Conservation (phyloP, 1,139 yeast species). For the Pichia sp. region DNA sequence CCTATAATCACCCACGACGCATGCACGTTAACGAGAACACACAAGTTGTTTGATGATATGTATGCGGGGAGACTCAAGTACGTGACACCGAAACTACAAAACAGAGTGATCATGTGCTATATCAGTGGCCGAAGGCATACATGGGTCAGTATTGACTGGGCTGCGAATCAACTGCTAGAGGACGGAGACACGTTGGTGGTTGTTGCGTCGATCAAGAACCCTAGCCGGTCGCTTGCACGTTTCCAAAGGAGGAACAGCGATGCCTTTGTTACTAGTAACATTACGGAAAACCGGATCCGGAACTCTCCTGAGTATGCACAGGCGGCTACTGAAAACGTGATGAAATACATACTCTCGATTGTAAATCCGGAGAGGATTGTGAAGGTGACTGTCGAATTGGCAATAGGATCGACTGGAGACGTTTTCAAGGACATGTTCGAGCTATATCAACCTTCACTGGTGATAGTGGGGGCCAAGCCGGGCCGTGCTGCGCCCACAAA, state of each 20-base stretch:
- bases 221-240: conserved; percentile 21
- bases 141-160: conserved; percentile 78
- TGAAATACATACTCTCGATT: conserved; percentile 48
- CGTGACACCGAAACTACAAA: conserved; percentile 42
- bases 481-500: conserved; percentile 51
- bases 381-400: conserved; percentile 59
- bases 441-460: conserved; percentile 59
- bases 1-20: conserved; percentile 39
- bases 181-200: conserved; percentile 64
- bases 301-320: conserved; percentile 33
- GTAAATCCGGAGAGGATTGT: conserved; percentile 48
- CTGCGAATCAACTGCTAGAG: conserved; percentile 46
- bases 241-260: conserved; percentile 9
- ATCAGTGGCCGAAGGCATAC: conserved; percentile 69
- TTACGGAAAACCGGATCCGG: conserved; percentile 25
- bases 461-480: conserved; percentile 59
- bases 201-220: conserved; percentile 39
- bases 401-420: conserved; percentile 54
- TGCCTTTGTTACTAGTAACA: conserved; percentile 12
- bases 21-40: conserved; percentile 46
- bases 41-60: conserved; percentile 36
- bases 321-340: conserved; percentile 39
- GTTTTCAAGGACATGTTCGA: conserved; percentile 58
- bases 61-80: conserved; percentile 28
- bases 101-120: conserved; percentile 57